phyloP scores from a whole-genome alignment of 1,284 basidiomycete species.

The Abortiporus biennis region DNA sequence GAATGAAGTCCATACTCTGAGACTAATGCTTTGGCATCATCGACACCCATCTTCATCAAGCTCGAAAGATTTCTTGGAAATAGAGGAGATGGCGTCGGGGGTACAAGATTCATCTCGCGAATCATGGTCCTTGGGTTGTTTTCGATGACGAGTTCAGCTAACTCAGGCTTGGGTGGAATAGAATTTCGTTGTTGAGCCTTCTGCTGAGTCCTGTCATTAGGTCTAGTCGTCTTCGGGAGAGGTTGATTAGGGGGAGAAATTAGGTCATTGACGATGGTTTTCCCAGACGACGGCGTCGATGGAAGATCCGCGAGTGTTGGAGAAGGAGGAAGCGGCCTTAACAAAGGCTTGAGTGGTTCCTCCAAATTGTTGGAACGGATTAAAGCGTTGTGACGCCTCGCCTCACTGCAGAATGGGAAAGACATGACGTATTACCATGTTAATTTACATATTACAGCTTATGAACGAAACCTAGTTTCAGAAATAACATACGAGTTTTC shows the following conservation, averaged over 20 bases:
- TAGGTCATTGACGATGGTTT: slow-evolving; percentile 12
- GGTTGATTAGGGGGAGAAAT: slow-evolving; percentile 21
- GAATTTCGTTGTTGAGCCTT: neutral
- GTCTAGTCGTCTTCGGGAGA: slow-evolving; percentile 20
- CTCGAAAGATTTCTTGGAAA: slow-evolving; percentile 30
- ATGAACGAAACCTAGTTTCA: slow-evolving; percentile 1
- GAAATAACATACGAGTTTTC: slow-evolving; percentile 38
- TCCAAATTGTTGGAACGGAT: slow-evolving; percentile 31
- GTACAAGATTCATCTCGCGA: slow-evolving; percentile 6
- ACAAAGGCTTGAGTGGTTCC: slow-evolving; percentile 38
- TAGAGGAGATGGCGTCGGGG: slow-evolving; percentile 18
- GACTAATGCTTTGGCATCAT: slow-evolving; percentile 30
- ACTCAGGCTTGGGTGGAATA: neutral
- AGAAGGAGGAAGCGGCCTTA: slow-evolving; percentile 36
- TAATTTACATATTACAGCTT: neutral
- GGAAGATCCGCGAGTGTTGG: slow-evolving; percentile 26
- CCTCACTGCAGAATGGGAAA: slow-evolving; percentile 31
- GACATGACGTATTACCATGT: neutral
- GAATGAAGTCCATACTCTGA: slow-evolving; percentile 35
- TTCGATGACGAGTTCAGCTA: neutral
- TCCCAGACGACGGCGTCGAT: slow-evolving; percentile 10
- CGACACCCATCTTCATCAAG: slow-evolving; percentile 36
- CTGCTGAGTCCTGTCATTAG: neutral
- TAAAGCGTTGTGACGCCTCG: slow-evolving; percentile 40
- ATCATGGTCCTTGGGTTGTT: neutral